Conservation (phyloP, 345 rosid genomes). For the Gossypium herbaceum region DNA sequence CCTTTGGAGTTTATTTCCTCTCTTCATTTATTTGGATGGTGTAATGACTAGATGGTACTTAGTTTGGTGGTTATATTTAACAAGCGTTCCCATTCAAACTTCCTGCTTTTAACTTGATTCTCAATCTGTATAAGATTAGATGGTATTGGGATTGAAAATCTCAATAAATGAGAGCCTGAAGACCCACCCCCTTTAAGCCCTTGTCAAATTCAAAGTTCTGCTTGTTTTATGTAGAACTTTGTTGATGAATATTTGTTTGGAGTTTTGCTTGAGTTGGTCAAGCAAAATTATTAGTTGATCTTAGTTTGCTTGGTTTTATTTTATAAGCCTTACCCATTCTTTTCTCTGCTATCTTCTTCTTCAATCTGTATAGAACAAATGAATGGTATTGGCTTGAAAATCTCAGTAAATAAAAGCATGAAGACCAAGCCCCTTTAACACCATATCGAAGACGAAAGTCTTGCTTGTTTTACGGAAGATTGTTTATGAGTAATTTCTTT, state of each 20-base stretch:
- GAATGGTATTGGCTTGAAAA: too few species aligned
- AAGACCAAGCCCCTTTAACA: neutral
- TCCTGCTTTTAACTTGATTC: neutral
- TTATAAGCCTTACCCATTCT: too few species aligned
- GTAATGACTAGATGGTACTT: neutral
- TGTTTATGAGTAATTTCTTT: neutral
- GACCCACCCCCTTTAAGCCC: neutral
- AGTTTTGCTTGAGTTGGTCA: too few species aligned
- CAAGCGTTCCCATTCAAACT: neutral
- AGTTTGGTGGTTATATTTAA: neutral
- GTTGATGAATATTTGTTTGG: too few species aligned
- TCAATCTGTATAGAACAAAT: too few species aligned
- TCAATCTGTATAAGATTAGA: neutral
- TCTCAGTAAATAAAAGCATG: too few species aligned
- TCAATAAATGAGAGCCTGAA: neutral
- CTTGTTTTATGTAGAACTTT: too few species aligned
- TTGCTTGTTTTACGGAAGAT: neutral
- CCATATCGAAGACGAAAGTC: neutral
- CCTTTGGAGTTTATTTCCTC: neutral
- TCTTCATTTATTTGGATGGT: neutral
- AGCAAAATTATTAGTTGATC: too few species aligned
- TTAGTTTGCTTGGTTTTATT: too few species aligned
- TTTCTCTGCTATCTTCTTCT: too few species aligned
- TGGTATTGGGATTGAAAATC: neutral
- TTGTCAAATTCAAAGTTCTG: too few species aligned